phyloP scores from a whole-genome alignment of 257 asterid species.

The Prunella vulgaris region DNA sequence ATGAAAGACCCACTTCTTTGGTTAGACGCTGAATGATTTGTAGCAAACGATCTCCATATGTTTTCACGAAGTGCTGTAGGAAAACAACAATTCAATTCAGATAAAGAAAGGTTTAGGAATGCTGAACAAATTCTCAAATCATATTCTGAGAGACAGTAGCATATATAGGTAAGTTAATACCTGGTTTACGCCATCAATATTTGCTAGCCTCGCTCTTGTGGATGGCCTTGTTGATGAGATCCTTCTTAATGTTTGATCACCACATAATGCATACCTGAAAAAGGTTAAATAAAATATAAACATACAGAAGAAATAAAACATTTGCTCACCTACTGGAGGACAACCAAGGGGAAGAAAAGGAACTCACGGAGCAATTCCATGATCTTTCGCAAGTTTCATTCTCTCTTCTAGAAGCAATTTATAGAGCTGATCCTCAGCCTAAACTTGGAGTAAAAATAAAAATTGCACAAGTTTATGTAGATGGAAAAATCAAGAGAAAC shows the following conservation, averaged over 20 bases:
- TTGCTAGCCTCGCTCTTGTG: slow-evolving; percentile 91
- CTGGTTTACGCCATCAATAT: slow-evolving; percentile 96
- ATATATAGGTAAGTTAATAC: slow-evolving; percentile 31
- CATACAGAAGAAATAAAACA: slow-evolving; percentile 7
- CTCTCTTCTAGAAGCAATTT: slow-evolving; percentile 80
- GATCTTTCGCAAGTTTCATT: slow-evolving; percentile 70
- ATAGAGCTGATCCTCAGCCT: slow-evolving; percentile 72
- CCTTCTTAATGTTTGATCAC: slow-evolving; percentile 84
- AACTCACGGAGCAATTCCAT: slow-evolving; percentile 90
- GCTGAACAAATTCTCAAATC: not conserved
- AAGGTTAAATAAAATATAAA: slow-evolving; percentile 18
- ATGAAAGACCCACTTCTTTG: slow-evolving; percentile 45
- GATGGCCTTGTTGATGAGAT: slow-evolving; percentile 81
- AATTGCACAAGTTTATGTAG: not conserved
- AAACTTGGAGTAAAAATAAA: slow-evolving; percentile 24
- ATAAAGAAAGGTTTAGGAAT: not conserved
- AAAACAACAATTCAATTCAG: slow-evolving; percentile 31
- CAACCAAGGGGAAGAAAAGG: not conserved
- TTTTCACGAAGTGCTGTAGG: slow-evolving; percentile 66
- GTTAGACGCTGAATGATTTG: slow-evolving; percentile 48
- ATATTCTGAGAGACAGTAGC: not conserved
- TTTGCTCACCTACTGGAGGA: slow-evolving; percentile 6
- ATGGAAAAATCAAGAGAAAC: slow-evolving; percentile 4
- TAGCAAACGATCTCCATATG: slow-evolving; percentile 66
- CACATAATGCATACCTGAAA: slow-evolving; percentile 90